These are phyloP conservation scores for Prosopis cineraria DNA, from an alignment of 306 rosid species.

Conservation along the genomic window DNA sequence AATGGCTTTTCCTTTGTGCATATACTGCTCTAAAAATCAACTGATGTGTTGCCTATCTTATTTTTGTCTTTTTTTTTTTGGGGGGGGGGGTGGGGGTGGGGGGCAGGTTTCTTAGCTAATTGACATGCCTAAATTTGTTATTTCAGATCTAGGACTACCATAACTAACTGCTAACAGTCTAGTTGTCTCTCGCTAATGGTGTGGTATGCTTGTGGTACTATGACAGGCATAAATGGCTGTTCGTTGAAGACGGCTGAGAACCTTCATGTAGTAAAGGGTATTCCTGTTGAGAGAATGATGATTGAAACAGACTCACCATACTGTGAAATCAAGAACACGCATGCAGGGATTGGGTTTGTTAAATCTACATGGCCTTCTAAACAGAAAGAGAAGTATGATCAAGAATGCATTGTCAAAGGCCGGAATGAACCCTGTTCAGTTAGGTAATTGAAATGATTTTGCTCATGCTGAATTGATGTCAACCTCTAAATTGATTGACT, in stretches of 20 bases:
- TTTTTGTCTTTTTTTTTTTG: too few relatives aligned
- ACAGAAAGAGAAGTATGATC: slow-evolving; percentile 92
- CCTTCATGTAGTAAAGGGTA: slow-evolving; percentile 76
- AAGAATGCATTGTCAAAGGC: slow-evolving; percentile 74
- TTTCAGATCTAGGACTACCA: slow-evolving; percentile 16
- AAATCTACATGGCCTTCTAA: slow-evolving; percentile 82
- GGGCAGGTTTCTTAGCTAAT: slow-evolving; percentile 19
- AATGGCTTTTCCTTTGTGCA: not conserved
- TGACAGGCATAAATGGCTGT: slow-evolving; percentile 90
- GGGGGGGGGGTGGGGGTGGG: too few relatives aligned
- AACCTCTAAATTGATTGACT: slow-evolving; percentile 4
- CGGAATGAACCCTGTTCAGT: slow-evolving; percentile 96
- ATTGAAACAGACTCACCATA: slow-evolving; percentile 96
- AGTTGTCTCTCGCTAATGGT: slow-evolving; percentile 25
- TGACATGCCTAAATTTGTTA: slow-evolving; percentile 14
- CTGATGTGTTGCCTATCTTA: too few relatives aligned
- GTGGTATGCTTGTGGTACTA: slow-evolving; percentile 23
- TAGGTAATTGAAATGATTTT: slow-evolving; percentile 49
- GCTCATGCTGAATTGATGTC: not conserved
- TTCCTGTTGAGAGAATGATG: slow-evolving; percentile 87
- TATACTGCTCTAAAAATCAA: not conserved
- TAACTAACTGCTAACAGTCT: slow-evolving; percentile 23
- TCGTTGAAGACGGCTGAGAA: slow-evolving; percentile 80
- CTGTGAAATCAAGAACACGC: slow-evolving; percentile 90
- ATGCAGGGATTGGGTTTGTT: slow-evolving; percentile 81